Base-by-base conservation (phyloP, 805 yeast genomes). In the Zygosaccharomyces pseudorouxii region DNA sequence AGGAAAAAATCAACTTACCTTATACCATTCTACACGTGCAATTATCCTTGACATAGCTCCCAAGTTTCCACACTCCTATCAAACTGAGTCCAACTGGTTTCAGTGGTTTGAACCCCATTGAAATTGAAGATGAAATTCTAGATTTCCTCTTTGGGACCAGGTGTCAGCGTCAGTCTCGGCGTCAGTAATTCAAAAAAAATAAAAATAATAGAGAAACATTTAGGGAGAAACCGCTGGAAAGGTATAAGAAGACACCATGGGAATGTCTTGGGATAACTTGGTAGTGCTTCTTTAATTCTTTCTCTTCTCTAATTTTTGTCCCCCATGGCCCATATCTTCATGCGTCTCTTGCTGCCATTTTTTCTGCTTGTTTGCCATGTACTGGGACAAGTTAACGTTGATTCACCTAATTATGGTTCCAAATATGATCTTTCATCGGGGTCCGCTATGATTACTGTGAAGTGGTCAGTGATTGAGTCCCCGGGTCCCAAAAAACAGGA, bases 381-480 rank as follows among this genome's bases (percentile, higher is more conserved):
- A 33, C 20, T 33, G 10, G 37, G 37, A 33, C 16, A 27, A 6
- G 33, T 41, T 20, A 41, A 20, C n/a, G 27, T 51, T 10, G 23
- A 25, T 5, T 38, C 27, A 18, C 54, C 54, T 4, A 18, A 16
- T 2, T 35, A 41, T 22, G 42, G 45, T 6, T 38, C 37, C 11
- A 29, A 36, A 12, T 47, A 25, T 23, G 48, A 50, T n/a, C 29
- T 48, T 41, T 47, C 51, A 18, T 38, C 47, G 10, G 54, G 54
- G 2, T 47, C 48, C 7, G 67, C 47, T 8, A 25, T 47, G 2
- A 53, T 71, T 3, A 51, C 54, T 0, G 49, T 71, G 5, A 46
- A 58, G 10, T 89, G 93, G 83, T 62, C 70, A n/a, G 81, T 79
- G 49, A 76, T 74, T 49, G 82, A 77, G 43, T 56, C 64, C 4